Conservation (phyloP, 1,139 yeast species). For the Wickerhamiella infanticola region DNA sequence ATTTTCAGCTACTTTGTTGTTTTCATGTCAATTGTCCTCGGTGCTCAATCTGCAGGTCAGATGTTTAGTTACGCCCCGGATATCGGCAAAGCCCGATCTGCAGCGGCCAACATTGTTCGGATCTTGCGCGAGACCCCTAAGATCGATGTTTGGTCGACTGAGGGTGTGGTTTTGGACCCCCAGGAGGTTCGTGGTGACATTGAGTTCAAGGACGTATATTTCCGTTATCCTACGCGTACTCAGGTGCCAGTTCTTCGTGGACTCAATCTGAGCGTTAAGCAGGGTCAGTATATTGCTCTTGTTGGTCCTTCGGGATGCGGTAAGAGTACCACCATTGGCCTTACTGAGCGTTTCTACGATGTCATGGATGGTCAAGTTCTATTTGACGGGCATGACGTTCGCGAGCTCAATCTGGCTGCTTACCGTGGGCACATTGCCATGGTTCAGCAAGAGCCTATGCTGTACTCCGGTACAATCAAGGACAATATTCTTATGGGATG, state of each 20-base stretch:
- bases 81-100: conserved; percentile 30
- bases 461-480: conserved; percentile 74
- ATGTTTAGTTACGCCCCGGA: conserved; percentile 86
- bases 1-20: conserved; percentile 25
- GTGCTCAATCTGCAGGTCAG: conserved; percentile 72
- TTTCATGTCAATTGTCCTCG: conserved; percentile 48
- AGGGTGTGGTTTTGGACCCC: conserved; percentile 34
- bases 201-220: conserved; percentile 46
- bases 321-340: conserved; percentile 78
- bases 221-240: conserved; percentile 76
- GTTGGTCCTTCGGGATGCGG: conserved; percentile 97
- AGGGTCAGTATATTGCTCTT: conserved; percentile 80
- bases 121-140: conserved; percentile 49
- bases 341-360: conserved; percentile 65
- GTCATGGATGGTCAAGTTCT: conserved; percentile 50
- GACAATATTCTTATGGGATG: conserved; percentile 74
- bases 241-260: conserved; percentile 55
- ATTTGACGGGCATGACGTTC: conserved; percentile 57
- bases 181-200: conserved; percentile 37
- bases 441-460: conserved; percentile 70
- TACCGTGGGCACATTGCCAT: conserved; percentile 62
- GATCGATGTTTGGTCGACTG: conserved; percentile 37
- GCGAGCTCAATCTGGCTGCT: conserved; percentile 52
- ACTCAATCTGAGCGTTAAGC: conserved; percentile 46
- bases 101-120: conserved; percentile 68